These are phyloP conservation scores for Paraphaeosphaeria sporulosa DNA, from an alignment of 2,329 filamentous ascomycete species.

Conservation along the genomic window DNA sequence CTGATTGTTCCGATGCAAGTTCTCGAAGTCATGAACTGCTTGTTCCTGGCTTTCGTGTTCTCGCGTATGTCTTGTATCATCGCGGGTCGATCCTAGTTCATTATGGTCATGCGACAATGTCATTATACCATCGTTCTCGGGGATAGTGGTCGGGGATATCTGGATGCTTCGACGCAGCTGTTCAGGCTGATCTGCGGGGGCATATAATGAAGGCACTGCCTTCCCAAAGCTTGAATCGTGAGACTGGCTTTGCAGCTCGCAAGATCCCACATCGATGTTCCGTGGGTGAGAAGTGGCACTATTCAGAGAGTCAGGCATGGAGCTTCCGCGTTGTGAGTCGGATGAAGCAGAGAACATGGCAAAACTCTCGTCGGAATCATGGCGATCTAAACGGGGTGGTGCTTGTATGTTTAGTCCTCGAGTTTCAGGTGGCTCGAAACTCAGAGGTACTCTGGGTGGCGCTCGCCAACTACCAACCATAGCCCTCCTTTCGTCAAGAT, in stretches of 20 bases:
- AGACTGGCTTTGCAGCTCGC: conserved; percentile 35
- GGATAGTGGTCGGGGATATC: conserved; percentile 39
- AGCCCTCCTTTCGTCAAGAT: conserved; percentile 49
- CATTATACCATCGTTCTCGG: conserved; percentile 22
- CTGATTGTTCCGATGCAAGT: conserved; percentile 50
- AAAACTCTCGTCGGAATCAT: conserved; percentile 69
- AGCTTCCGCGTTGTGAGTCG: conserved; percentile 62
- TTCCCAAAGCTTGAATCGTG: conserved; percentile 46
- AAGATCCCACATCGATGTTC: conserved; percentile 35
- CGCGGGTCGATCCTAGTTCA: conserved; percentile 24
- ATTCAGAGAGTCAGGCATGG: conserved; percentile 60
- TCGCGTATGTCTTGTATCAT: conserved; percentile 22
- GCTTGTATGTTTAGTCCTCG: conserved; percentile 44
- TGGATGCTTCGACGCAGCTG: conserved; percentile 30
- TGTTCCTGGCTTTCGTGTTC: conserved; percentile 39
- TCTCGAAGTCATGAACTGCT: conserved; percentile 48
- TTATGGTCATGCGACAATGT: conserved; percentile 14
- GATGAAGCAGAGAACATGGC: conserved; percentile 70
- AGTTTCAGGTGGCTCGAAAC: conserved; percentile 54
- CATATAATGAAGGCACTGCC: conserved; percentile 13
- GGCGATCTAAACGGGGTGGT: conserved; percentile 53
- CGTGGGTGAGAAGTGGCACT: conserved; percentile 41
- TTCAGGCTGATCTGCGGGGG: conserved; percentile 17
- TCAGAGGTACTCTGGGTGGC: conserved; percentile 59
- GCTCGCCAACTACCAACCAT: conserved; percentile 56